Percentiles rank a stretch among this genome's conserved stretches.
phyloP scores from a whole-genome alignment of 2,329 filamentous ascomycete species.

The Gnomoniopsis sp. region DNA sequence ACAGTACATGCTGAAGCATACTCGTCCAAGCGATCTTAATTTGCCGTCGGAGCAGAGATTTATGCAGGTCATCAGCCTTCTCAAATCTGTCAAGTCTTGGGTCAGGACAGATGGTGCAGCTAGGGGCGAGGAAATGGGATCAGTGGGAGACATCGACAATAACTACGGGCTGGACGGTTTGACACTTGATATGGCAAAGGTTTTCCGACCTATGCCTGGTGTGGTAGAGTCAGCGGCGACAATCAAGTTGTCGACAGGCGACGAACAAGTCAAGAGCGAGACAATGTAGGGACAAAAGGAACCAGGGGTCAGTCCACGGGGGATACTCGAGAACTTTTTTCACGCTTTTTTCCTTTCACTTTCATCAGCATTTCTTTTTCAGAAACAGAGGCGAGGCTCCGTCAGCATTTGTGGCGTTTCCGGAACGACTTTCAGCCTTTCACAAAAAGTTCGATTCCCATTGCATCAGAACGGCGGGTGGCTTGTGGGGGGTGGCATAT shows the following conservation, averaged over 20 bases:
- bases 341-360: slow-evolving; percentile 1
- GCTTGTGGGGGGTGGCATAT: slow-evolving; percentile 28
- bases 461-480: slow-evolving; percentile 34
- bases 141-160: slow-evolving; percentile 65
- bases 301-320: not conserved
- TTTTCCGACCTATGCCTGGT: slow-evolving; percentile 60
- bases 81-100: slow-evolving; percentile 59
- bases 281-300: not conserved
- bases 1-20: slow-evolving; percentile 61
- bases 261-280: not conserved
- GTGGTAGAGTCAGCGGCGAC: slow-evolving; percentile 33
- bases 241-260: slow-evolving; percentile 19
- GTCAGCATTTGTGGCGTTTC: slow-evolving; percentile 21
- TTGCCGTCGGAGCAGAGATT: slow-evolving; percentile 58
- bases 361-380: slow-evolving; percentile 18
- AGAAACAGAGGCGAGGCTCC: slow-evolving; percentile 15
- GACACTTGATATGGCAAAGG: slow-evolving; percentile 67
- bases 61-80: slow-evolving; percentile 54
- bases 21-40: slow-evolving; percentile 49
- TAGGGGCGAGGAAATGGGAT: slow-evolving; percentile 65
- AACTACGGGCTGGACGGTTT: slow-evolving; percentile 61
- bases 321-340: not conserved
- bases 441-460: slow-evolving; percentile 29
- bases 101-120: slow-evolving; percentile 61
- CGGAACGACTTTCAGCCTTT: slow-evolving; percentile 18